Percentiles rank a stretch among this genome's conserved stretches.
Conservation (phyloP, 75 land plant species). For the Ceratopteris richardii region DNA sequence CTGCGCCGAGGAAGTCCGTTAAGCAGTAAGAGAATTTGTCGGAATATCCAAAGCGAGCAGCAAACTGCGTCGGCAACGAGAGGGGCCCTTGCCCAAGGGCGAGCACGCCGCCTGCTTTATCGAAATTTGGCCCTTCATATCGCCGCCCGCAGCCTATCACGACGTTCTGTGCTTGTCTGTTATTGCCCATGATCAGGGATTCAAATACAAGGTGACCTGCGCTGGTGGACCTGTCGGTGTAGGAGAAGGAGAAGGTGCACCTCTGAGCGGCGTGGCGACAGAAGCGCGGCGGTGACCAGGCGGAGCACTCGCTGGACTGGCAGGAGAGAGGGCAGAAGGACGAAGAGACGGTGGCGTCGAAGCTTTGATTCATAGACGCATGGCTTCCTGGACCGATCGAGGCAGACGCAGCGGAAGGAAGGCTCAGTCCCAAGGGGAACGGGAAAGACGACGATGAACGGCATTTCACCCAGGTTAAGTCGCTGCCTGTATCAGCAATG, state of each 20-base stretch:
- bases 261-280: constrained; percentile 7
- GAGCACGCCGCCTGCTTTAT: constrained; percentile 46
- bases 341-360: background rate
- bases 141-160: constrained; percentile 50
- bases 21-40: constrained; percentile 39
- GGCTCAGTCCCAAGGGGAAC: no score
- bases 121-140: constrained; percentile 34
- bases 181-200: background rate
- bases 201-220: background rate
- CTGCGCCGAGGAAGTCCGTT: constrained; percentile 44
- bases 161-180: constrained; percentile 3
- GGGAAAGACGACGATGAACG: background rate
- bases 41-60: constrained; percentile 30
- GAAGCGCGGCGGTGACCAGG: background rate
- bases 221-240: no score
- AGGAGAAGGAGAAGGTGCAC: no score
- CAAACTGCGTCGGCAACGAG: constrained; percentile 59
- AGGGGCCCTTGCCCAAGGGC: constrained; percentile 60
- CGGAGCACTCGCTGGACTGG: constrained; percentile 15
- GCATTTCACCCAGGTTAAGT: constrained; percentile 50
- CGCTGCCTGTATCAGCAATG: constrained; percentile 65
- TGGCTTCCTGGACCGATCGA: no score
- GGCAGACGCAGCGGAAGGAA: no score
- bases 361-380: no score
- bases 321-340: constrained; percentile 38